These are phyloP conservation scores for Populus tomentosa DNA, from an alignment of 441 rosid genomes.

Conservation along the genomic window DNA sequence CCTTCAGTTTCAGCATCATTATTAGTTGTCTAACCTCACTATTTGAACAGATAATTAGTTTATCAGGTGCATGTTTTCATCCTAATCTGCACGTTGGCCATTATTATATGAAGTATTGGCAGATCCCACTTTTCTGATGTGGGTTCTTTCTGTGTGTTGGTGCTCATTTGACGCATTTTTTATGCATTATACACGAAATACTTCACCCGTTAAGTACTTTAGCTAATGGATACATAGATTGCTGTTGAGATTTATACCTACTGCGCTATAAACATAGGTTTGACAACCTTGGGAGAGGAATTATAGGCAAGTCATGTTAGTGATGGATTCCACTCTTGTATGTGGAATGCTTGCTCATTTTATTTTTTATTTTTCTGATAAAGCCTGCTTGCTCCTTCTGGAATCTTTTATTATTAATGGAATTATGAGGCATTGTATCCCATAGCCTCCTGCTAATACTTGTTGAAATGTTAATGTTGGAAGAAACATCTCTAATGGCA, in stretches of 20 bases:
- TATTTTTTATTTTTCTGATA: no score
- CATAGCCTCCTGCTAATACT: background rate
- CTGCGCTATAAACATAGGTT: background rate
- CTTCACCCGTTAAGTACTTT: background rate
- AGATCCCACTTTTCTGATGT: background rate
- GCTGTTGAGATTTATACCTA: background rate
- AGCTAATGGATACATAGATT: background rate
- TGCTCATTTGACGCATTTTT: background rate
- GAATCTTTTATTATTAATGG: background rate
- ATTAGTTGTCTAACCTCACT: background rate
- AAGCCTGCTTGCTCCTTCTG: no score
- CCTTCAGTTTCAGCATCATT: background rate
- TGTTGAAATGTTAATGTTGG: background rate
- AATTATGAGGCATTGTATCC: background rate
- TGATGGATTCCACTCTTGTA: background rate
- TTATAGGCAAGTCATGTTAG: background rate
- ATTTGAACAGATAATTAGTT: background rate
- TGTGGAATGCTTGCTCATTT: background rate
- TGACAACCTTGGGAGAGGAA: background rate
- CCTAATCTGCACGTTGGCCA: constrained; percentile 1
- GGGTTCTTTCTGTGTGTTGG: background rate
- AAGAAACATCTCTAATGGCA: background rate
- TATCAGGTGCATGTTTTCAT: background rate
- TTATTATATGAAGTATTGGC: background rate
- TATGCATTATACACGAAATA: background rate